A percentile compares a stretch with the other conserved stretches of the same genome.
Evolutionary conservation across 2,329 filamentous ascomycete genomes (phyloP).

Genomic region (Neopestalotiopsis sp.): DNA sequence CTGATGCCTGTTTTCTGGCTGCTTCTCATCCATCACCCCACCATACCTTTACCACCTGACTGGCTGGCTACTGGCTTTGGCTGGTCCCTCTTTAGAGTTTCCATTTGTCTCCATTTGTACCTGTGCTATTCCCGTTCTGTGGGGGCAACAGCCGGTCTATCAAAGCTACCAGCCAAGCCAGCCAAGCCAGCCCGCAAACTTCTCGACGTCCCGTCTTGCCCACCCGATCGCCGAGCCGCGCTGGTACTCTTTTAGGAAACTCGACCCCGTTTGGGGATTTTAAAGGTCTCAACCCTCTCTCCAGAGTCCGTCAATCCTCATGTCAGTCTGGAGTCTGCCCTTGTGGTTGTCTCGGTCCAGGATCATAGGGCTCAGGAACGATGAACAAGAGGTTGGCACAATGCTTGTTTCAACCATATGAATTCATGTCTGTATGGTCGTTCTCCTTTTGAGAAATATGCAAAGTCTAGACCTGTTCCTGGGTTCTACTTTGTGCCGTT

Average conservation of each 20-base stretch:
- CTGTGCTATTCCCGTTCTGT: conserved; percentile 1
- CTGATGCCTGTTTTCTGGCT: no score
- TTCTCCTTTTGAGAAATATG: not conserved
- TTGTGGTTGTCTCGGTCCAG: not conserved
- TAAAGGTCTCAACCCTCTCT: not conserved
- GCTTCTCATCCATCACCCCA: no score
- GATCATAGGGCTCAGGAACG: not conserved
- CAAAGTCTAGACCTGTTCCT: no score
- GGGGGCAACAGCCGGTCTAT: not conserved
- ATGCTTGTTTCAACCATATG: not conserved
- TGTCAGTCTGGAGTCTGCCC: not conserved
- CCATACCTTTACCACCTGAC: not conserved
- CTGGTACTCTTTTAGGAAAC: not conserved
- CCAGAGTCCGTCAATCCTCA: not conserved
- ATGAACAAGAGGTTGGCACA: not conserved
- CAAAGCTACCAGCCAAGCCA: not conserved
- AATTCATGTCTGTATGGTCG: not conserved
- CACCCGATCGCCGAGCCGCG: not conserved
- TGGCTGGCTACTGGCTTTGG: not conserved
- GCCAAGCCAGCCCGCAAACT: not conserved
- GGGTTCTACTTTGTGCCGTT: no score
- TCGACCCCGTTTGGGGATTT: not conserved
- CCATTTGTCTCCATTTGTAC: not conserved
- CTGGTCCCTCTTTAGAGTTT: not conserved
- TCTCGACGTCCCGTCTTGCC: not conserved